These are phyloP conservation scores for Toxicodendron radicans DNA, from an alignment of 345 rosid genomes.

Conservation along the genomic window DNA sequence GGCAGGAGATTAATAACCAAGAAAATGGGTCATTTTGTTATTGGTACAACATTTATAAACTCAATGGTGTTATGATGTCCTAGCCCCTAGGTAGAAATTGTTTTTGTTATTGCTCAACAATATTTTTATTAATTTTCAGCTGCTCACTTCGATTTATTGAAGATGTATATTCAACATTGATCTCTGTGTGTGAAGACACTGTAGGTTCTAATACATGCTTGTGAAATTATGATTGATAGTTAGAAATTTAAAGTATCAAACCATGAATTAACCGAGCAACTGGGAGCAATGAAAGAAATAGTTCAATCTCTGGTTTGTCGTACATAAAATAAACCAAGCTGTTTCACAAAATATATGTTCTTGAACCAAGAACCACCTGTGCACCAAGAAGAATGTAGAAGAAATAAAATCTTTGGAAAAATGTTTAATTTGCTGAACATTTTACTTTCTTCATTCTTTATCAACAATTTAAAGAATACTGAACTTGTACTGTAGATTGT, in stretches of 20 bases:
- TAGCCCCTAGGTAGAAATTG: background rate
- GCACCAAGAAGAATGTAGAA: background rate
- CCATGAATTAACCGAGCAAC: background rate
- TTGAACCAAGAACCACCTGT: background rate
- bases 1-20: background rate
- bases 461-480: background rate
- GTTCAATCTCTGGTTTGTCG: background rate
- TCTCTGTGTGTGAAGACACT: background rate
- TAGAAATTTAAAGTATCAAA: background rate
- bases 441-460: background rate
- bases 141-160: background rate
- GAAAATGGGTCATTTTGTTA: background rate
- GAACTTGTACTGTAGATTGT: background rate
- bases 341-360: background rate
- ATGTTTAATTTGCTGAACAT: background rate
- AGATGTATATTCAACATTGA: background rate
- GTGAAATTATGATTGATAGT: background rate
- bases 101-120: background rate
- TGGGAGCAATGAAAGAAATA: constrained; percentile 4
- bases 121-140: background rate
- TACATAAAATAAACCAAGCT: constrained; percentile 7
- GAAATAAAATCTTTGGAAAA: background rate
- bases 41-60: background rate
- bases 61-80: background rate
- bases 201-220: background rate